Percentiles rank a stretch among this genome's conserved stretches.
These are phyloP conservation scores for Suaeda aralocaspica DNA, from an alignment of 148 eudicot species.

Conservation along the genomic window DNA sequence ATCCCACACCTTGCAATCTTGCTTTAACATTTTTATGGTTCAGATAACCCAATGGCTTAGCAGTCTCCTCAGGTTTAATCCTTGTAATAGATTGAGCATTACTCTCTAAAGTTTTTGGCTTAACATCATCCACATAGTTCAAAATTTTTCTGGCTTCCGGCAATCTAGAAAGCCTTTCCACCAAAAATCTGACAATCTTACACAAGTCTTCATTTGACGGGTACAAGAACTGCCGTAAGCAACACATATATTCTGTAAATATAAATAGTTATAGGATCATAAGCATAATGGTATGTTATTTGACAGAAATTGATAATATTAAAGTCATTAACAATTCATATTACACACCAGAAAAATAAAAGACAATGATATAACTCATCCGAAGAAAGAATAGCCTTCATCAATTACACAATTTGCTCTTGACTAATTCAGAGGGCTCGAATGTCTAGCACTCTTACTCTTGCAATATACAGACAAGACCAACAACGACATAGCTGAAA, in stretches of 20 bases:
- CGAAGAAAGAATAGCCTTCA: neutral
- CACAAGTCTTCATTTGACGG: slow-evolving; percentile 58
- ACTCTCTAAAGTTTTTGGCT: slow-evolving; percentile 14
- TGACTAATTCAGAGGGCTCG: neutral
- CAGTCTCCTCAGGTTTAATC: slow-evolving; percentile 11
- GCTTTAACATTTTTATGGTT: slow-evolving; percentile 14
- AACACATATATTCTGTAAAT: slow-evolving; percentile 34
- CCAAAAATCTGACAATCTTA: slow-evolving; percentile 50
- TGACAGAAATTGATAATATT: neutral
- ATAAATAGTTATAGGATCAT: slow-evolving; percentile 26
- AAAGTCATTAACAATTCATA: neutral
- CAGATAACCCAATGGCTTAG: slow-evolving; percentile 6
- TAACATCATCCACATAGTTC: slow-evolving; percentile 7
- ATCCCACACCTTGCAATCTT: slow-evolving; percentile 20
- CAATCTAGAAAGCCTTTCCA: slow-evolving; percentile 49
- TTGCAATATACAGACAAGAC: neutral
- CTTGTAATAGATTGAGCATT: slow-evolving; percentile 11
- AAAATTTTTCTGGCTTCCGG: slow-evolving; percentile 24
- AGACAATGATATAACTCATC: neutral
- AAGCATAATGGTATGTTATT: slow-evolving; percentile 7
- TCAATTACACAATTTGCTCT: neutral
- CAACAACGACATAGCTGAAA: neutral
- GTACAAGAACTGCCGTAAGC: slow-evolving; percentile 57
- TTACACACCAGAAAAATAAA: neutral
- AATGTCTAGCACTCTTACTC: neutral